phyloP scores from a whole-genome alignment of 2,329 filamentous ascomycete species.

The Claviceps capensis region DNA sequence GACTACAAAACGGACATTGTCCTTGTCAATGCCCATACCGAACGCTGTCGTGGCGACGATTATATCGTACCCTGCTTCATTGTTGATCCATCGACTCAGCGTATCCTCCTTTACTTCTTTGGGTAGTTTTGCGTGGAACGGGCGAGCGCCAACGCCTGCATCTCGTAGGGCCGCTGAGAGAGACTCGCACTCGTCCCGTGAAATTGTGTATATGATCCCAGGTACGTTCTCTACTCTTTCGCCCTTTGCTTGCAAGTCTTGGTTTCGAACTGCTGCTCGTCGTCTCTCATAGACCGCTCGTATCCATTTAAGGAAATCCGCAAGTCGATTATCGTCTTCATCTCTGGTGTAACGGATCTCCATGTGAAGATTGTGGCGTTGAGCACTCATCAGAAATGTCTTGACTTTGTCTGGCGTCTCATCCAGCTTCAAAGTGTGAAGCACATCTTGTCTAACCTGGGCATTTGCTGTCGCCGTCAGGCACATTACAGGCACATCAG shows the following conservation, averaged over 20 bases:
- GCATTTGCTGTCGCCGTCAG: conserved; percentile 83
- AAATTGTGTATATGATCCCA: conserved; percentile 71
- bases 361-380: conserved; percentile 76
- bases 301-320: conserved; percentile 66
- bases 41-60: conserved; percentile 94
- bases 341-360: conserved; percentile 76
- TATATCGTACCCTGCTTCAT: conserved; percentile 67
- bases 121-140: conserved; percentile 58
- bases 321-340: conserved; percentile 56
- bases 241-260: conserved; percentile 39
- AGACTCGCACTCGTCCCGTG: conserved; percentile 59
- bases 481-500: conserved; percentile 80
- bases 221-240: conserved; percentile 51
- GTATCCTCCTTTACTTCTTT: conserved; percentile 58
- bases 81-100: conserved; percentile 56
- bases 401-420: conserved; percentile 43
- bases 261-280: conserved; percentile 40
- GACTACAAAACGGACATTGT: conserved; percentile 84
- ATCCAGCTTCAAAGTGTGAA: conserved; percentile 58
- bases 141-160: conserved; percentile 58
- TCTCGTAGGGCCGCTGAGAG: conserved; percentile 51
- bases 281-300: conserved; percentile 58
- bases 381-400: conserved; percentile 71
- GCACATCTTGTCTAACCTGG: conserved; percentile 69
- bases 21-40: conserved; percentile 95